phyloP scores from a whole-genome alignment of 2,329 filamentous ascomycete species.

The Fusarium oxysporum region DNA sequence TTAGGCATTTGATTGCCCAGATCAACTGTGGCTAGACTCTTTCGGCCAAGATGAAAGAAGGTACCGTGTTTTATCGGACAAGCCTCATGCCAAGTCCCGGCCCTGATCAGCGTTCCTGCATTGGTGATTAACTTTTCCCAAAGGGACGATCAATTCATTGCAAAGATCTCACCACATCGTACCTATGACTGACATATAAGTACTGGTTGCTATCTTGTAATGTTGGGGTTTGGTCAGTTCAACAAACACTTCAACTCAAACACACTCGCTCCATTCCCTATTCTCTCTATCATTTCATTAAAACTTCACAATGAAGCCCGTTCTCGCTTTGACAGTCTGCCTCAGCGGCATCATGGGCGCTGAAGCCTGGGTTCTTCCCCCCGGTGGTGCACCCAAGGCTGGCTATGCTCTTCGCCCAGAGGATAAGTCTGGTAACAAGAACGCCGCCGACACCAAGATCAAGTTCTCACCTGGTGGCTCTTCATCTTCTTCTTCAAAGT shows the following conservation, averaged over 20 bases:
- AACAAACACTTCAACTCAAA: not conserved
- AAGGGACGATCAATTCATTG: not conserved
- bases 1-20: not conserved
- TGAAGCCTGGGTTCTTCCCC: constrained; percentile 4
- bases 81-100: constrained; percentile 14
- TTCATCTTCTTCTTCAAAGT: not conserved
- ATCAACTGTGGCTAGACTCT: not conserved
- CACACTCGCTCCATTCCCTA: not conserved
- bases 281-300: not conserved
- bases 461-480: not conserved
- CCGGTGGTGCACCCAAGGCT: constrained; percentile 2
- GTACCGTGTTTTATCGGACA: not conserved
- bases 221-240: accelerated
- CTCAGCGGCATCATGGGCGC: constrained; percentile 4
- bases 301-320: constrained; percentile 7
- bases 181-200: constrained; percentile 3
- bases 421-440: not conserved
- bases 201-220: not conserved
- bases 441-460: not conserved
- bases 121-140: not conserved
- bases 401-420: constrained; percentile 4
- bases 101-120: constrained; percentile 17
- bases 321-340: constrained; percentile 3
- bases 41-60: constrained; percentile 1
- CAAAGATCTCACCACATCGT: not conserved